phyloP scores from a whole-genome alignment of 2,329 filamentous ascomycete species.

The Zasmidium cellare region DNA sequence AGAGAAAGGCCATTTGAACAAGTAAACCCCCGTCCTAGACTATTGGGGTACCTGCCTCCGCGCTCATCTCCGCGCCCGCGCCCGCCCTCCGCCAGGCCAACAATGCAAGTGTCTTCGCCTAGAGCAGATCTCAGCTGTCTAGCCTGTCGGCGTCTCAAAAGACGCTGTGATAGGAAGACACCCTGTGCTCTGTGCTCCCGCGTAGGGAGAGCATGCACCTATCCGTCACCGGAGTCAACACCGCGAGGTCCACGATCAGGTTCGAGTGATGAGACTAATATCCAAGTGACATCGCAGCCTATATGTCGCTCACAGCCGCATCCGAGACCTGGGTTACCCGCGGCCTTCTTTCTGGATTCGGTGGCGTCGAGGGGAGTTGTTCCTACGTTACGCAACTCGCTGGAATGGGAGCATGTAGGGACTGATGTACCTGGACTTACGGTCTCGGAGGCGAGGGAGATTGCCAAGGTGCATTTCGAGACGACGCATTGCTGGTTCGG shows the following conservation, averaged over 20 bases:
- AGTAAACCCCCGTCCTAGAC: no score
- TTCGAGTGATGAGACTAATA: background rate
- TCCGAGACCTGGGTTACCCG: constrained; percentile 3
- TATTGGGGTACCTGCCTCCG: background rate
- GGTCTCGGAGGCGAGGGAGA: constrained; percentile 4
- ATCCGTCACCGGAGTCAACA: background rate
- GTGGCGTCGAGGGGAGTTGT: constrained; percentile 14
- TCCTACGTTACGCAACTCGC: background rate
- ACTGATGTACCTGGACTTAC: background rate
- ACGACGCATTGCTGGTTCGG: constrained; percentile 18
- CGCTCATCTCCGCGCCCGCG: background rate
- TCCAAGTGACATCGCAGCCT: background rate
- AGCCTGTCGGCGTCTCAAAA: background rate
- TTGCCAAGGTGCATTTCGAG: constrained; percentile 5
- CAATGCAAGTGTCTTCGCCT: background rate
- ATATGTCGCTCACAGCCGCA: background rate
- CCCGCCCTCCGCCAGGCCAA: background rate
- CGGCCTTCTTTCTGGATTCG: constrained; percentile 17
- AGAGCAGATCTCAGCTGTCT: background rate
- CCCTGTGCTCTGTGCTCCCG: background rate
- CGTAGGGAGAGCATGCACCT: background rate
- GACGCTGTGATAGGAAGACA: background rate
- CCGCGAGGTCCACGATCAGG: background rate
- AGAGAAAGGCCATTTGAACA: background rate
- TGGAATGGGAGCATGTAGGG: constrained; percentile 14